Conservation (phyloP, 306 rosid species). For the Cucumis melo region DNA sequence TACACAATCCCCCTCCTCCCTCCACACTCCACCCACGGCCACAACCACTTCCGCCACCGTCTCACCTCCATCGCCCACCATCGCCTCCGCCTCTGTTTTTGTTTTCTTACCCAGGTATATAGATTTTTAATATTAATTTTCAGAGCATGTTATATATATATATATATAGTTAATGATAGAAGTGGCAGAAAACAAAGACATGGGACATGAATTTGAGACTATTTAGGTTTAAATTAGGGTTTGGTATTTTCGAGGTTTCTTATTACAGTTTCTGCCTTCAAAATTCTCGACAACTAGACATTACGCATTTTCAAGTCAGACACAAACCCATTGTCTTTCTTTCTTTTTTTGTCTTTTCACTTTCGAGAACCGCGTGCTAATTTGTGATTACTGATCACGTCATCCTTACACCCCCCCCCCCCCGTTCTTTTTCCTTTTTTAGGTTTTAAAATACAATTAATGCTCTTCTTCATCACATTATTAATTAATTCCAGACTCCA, state of each 20-base stretch:
- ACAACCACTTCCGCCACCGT: background rate
- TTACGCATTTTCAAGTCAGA: conserved; percentile 23
- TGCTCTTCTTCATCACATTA: background rate
- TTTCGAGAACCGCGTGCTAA: conserved; percentile 61
- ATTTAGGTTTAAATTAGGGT: background rate
- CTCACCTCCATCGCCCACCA: background rate
- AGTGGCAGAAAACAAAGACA: background rate
- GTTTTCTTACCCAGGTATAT: background rate
- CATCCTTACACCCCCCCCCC: conserved; percentile 24
- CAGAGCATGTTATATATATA: background rate
- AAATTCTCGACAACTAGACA: conserved; percentile 79
- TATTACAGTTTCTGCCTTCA: conserved; percentile 19
- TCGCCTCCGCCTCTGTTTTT: background rate
- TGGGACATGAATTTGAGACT: background rate
- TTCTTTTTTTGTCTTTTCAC: conserved; percentile 24
- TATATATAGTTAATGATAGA: background rate
- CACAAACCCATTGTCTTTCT: background rate
- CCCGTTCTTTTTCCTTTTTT: background rate
- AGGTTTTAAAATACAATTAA: background rate
- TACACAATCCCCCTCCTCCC: background rate
- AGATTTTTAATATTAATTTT: background rate
- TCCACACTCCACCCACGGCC: background rate
- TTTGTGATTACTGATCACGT: conserved; percentile 52
- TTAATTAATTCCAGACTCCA: background rate
- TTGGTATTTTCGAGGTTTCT: background rate